Evolutionary conservation across 2,329 filamentous ascomycete species (phyloP).

Genomic region (Pyrenophora tritici-repentis): DNA sequence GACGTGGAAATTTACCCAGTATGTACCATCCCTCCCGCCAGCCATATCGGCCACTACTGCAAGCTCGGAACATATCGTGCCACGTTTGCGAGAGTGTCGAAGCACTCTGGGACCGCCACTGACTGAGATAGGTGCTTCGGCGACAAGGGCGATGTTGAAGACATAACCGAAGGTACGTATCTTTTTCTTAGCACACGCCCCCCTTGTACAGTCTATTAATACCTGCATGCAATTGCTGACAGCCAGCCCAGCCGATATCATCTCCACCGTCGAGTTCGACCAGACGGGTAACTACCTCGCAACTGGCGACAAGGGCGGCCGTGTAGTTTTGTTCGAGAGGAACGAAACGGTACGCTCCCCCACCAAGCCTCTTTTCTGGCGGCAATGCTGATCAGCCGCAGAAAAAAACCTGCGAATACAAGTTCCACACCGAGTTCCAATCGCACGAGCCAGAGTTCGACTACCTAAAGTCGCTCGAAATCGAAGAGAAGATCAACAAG

Average conservation of each 20-base stretch:
- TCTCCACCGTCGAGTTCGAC: conserved; percentile 89
- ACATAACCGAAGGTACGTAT: conserved; percentile 87
- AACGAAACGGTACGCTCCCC: conserved; percentile 82
- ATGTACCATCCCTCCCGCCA: conserved; percentile 53
- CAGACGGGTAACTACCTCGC: conserved; percentile 88
- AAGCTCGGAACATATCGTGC: background rate
- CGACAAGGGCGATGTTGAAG: conserved; percentile 98
- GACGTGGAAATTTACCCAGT: conserved; percentile 99
- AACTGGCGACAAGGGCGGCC: conserved; percentile 86
- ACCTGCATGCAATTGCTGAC: conserved; percentile 18
- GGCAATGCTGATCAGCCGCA: conserved; percentile 48
- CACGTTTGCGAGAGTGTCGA: background rate
- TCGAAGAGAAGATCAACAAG: conserved; percentile 99
- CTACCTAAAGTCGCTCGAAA: conserved; percentile 98
- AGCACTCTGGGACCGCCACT: conserved; percentile 20
- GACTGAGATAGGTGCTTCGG: conserved; percentile 82
- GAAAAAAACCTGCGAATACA: conserved; percentile 99
- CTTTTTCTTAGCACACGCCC: conserved; percentile 4
- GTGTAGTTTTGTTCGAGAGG: conserved; percentile 84
- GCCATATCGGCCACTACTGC: background rate
- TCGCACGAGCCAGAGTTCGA: conserved; percentile 99
- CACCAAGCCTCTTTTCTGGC: background rate
- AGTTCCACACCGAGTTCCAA: conserved; percentile 99
- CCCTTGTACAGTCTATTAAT: conserved; percentile 10
- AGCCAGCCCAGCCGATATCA: conserved; percentile 72